Base-by-base conservation (phyloP, 1,139 yeast genomes). In the Pichia sp. region DNA sequence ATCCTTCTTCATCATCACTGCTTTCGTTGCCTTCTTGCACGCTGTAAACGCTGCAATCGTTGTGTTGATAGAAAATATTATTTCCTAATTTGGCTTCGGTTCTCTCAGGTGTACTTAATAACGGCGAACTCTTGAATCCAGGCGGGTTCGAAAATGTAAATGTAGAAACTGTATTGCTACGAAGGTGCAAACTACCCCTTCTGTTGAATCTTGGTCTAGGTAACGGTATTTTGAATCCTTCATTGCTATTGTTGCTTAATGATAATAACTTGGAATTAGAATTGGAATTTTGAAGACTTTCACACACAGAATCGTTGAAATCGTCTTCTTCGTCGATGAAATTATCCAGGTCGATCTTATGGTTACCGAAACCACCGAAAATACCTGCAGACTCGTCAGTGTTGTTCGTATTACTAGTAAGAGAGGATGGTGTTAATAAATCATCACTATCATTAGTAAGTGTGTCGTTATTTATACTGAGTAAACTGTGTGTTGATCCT, bases 91-190 rank as follows among this genome's bases (percentile, higher is more conserved):
- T 46, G 8, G 52, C 46, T n/a, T 48, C 47, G 5, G 28, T 31
- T 21, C 39, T 49, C 22, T 47, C 51, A 12, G 53, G 51, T 15
- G 53, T 47, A 11, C 42, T 44, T 36, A 39, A 30, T 21, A 41
- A 40, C 21, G 46, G 53, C n/a, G 42, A 48, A 42, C 53, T 47
- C n/a, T 34, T 42, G 33, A 44, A 36, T 15, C 46, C 46, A 9
- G 33, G 22, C 24, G 22, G 30, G 32, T 44, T 47, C 7, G 48
- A 39, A 22, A 44, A 46, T 27, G 47, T 40, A 34, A 55, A 53
- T 40, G 57, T 47, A 28, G 61, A 52, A 17, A 60, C 53, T 4
- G 66, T 60, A 38, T 61, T 58, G 24, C 64, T 56, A 34, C 65
- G 52, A 34, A 51, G 45, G 48, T 59, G 63, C 24, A 53, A 34